phyloP scores from a whole-genome alignment of 805 yeast genomes.

The Yarrowia sp. region DNA sequence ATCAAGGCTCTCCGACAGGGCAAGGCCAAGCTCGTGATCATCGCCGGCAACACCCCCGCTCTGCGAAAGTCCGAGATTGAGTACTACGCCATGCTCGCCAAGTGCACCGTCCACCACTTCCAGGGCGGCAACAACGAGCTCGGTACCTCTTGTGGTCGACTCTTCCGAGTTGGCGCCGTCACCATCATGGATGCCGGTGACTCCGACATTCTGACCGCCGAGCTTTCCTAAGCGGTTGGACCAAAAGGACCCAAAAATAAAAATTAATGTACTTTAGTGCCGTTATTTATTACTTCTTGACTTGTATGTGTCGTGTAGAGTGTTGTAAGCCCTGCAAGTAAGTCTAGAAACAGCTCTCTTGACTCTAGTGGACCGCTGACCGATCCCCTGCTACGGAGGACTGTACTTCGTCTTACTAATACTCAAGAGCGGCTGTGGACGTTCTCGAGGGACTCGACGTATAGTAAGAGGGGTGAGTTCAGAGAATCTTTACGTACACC shows the following conservation, averaged over 20 bases:
- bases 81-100: constrained; percentile 99
- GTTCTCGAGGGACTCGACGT: no score
- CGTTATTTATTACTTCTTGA: constrained; percentile 4
- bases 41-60: constrained; percentile 99
- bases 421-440: no score
- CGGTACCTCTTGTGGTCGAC: constrained; percentile 99
- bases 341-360: no score
- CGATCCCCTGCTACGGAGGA: no score
- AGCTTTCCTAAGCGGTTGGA: constrained; percentile 3
- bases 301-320: background rate
- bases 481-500: no score
- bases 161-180: constrained; percentile 98
- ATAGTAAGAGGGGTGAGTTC: no score
- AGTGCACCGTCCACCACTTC: constrained; percentile 97
- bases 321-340: no score
- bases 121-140: constrained; percentile 99
- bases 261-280: constrained; percentile 23
- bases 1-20: constrained; percentile 98
- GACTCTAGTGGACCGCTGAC: no score
- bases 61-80: constrained; percentile 99
- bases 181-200: constrained; percentile 98
- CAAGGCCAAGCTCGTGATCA: constrained; percentile 96
- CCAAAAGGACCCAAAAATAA: background rate
- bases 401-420: no score
- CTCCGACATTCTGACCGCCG: constrained; percentile 81